phyloP scores from a whole-genome alignment of 768 basidiomycete species.

The Leccinum boreale region DNA sequence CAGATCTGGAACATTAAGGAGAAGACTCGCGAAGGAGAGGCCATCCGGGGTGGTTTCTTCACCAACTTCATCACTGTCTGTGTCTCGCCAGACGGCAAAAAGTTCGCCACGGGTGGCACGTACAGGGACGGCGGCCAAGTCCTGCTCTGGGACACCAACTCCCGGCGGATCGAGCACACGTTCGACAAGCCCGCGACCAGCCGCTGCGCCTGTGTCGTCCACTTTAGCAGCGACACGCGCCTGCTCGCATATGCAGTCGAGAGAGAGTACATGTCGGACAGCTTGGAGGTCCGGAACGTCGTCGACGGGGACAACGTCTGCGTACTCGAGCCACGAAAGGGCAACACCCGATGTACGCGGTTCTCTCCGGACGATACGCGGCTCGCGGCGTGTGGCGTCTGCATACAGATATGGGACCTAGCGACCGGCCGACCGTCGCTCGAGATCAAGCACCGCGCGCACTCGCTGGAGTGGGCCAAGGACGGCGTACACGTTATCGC shows the following conservation, averaged over 20 bases:
- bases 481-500: constrained; percentile 18
- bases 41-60: constrained; percentile 23
- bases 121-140: constrained; percentile 25
- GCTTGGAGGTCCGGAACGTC: constrained; percentile 14
- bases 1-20: constrained; percentile 25
- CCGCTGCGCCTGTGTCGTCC: constrained; percentile 22
- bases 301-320: constrained; percentile 11
- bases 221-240: constrained; percentile 21
- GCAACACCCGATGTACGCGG: constrained; percentile 24
- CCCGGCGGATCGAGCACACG: constrained; percentile 23
- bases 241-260: constrained; percentile 20
- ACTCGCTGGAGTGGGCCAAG: constrained; percentile 25
- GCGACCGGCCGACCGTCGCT: constrained; percentile 15
- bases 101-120: constrained; percentile 22
- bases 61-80: constrained; percentile 25
- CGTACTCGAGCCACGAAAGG: constrained; percentile 22
- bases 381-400: constrained; percentile 22
- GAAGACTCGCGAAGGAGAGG: constrained; percentile 19
- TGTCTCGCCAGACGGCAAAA: constrained; percentile 23
- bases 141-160: constrained; percentile 19
- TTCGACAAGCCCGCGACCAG: constrained; percentile 22
- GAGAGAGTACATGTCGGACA: constrained; percentile 26
- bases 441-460: constrained; percentile 26
- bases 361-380: constrained; percentile 24
- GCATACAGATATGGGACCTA: constrained; percentile 24